phyloP scores from a whole-genome alignment of 257 asterid species.

The Solanum virginianum region DNA sequence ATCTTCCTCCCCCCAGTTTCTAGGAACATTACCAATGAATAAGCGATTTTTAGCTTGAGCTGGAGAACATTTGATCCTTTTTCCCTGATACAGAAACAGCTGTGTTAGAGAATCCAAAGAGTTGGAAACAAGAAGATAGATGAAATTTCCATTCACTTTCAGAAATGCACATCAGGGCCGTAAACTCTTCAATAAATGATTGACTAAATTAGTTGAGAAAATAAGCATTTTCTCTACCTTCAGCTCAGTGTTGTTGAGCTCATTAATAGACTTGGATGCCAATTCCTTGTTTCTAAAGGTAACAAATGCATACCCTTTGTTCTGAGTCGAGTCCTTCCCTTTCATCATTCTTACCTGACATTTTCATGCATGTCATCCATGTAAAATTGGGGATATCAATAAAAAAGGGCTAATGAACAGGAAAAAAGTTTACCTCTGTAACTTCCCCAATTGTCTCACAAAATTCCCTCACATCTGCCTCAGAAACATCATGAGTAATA shows the following conservation, averaged over 20 bases:
- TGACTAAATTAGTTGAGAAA: not conserved
- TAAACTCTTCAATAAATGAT: not conserved
- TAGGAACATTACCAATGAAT: slow-evolving; percentile 88
- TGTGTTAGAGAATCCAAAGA: not conserved
- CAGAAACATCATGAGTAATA: slow-evolving; percentile 49
- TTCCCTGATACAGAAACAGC: slow-evolving; percentile 45
- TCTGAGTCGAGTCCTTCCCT: slow-evolving; percentile 74
- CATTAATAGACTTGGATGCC: slow-evolving; percentile 84
- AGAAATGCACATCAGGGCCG: not conserved
- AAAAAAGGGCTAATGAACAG: not conserved
- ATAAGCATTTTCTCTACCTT: slow-evolving; percentile 33
- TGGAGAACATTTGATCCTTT: slow-evolving; percentile 68
- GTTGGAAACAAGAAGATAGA: not conserved
- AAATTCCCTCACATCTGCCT: slow-evolving; percentile 60
- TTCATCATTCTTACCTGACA: slow-evolving; percentile 89
- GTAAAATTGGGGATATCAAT: slow-evolving; percentile 2
- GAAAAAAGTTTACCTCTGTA: slow-evolving; percentile 44
- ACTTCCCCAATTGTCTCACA: slow-evolving; percentile 82
- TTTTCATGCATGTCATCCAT: slow-evolving; percentile 6
- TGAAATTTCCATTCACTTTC: not conserved
- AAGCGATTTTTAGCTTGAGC: slow-evolving; percentile 90
- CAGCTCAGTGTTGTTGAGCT: slow-evolving; percentile 61
- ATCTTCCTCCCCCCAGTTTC: slow-evolving; percentile 83
- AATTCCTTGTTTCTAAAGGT: slow-evolving; percentile 75
- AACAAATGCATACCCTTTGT: slow-evolving; percentile 92